Conservation (phyloP, 1,139 yeast genomes). For the Pichiaceae sp. region DNA sequence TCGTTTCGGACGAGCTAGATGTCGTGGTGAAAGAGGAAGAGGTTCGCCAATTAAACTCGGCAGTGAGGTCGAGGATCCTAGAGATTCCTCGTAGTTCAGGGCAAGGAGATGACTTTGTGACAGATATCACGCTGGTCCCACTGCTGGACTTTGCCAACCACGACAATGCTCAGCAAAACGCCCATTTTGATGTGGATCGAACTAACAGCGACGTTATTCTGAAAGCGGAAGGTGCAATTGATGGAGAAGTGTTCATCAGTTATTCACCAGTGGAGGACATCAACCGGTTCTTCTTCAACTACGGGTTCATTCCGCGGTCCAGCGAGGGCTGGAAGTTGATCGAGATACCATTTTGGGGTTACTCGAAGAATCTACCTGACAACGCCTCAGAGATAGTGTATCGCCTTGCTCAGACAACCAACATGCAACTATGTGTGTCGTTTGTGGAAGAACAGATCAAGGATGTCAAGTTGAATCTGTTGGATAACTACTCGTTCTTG, state of each 20-base stretch:
- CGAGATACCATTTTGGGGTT: constrained; percentile 24
- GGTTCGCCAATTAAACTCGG: constrained; percentile 36
- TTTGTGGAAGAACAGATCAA: constrained; percentile 13
- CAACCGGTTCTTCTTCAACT: constrained; percentile 37
- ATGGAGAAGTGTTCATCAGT: constrained; percentile 38
- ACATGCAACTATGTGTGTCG: constrained; percentile 23
- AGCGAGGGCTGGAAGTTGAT: constrained; percentile 9
- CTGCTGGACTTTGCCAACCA: constrained; percentile 64
- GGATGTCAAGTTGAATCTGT: constrained; percentile 18
- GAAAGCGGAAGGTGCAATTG: constrained; percentile 8
- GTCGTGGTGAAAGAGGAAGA: constrained; percentile 21
- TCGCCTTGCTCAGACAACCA: constrained; percentile 22
- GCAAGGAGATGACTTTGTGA: constrained; percentile 30
- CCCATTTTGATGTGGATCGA: constrained; percentile 56
- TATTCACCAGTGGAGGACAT: constrained; percentile 42
- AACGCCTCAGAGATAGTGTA: constrained; percentile 13
- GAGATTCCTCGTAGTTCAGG: constrained; percentile 49
- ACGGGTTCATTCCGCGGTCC: constrained; percentile 50
- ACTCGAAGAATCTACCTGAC: constrained; percentile 6
- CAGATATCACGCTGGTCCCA: constrained; percentile 55
- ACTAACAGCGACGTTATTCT: constrained; percentile 37
- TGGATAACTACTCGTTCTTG: constrained; percentile 24
- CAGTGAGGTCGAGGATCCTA: constrained; percentile 48
- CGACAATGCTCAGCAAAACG: constrained; percentile 32
- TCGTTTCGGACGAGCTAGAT: constrained; percentile 10